phyloP scores from a whole-genome alignment of 192 early-diverging fungal genomes.

The Coemansia sp. region DNA sequence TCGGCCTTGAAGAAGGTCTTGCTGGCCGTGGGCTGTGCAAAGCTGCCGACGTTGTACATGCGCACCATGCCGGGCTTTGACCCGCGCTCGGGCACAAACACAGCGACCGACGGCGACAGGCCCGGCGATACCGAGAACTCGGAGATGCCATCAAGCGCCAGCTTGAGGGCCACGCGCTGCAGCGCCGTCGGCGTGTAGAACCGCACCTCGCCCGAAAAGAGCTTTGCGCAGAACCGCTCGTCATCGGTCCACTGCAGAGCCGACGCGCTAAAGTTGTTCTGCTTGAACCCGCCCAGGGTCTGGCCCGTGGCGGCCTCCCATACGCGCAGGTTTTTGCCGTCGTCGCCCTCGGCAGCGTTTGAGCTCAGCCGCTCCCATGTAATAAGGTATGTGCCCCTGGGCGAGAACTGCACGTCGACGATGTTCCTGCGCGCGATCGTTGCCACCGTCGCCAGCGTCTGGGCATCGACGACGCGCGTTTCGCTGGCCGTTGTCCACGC shows the following conservation, averaged over 20 bases:
- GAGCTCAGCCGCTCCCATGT: conserved; percentile 72
- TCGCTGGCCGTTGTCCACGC: conserved; percentile 59
- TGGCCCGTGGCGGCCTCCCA: conserved; percentile 74
- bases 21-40: conserved; percentile 67
- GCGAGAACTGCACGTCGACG: conserved; percentile 88
- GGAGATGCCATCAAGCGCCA: conserved; percentile 73
- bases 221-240: conserved; percentile 81
- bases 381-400: conserved; percentile 81
- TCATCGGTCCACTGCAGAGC: conserved; percentile 91
- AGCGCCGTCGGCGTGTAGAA: conserved; percentile 61
- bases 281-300: conserved; percentile 68
- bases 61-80: conserved; percentile 80
- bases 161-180: conserved; percentile 42
- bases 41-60: conserved; percentile 78
- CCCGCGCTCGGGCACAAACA: conserved; percentile 86
- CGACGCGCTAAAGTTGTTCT: conserved; percentile 75
- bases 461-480: conserved; percentile 73
- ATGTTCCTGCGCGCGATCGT: conserved; percentile 65
- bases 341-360: conserved; percentile 58
- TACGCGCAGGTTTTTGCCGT: conserved; percentile 66
- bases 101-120: conserved; percentile 74
- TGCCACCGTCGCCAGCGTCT: conserved; percentile 58
- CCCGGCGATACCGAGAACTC: conserved; percentile 90
- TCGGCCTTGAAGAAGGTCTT: conserved; percentile 98
- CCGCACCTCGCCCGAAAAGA: conserved; percentile 84